Evolutionary conservation across 2,329 filamentous ascomycete genomes (phyloP).

Genomic region (Sporothrix phasma): DNA sequence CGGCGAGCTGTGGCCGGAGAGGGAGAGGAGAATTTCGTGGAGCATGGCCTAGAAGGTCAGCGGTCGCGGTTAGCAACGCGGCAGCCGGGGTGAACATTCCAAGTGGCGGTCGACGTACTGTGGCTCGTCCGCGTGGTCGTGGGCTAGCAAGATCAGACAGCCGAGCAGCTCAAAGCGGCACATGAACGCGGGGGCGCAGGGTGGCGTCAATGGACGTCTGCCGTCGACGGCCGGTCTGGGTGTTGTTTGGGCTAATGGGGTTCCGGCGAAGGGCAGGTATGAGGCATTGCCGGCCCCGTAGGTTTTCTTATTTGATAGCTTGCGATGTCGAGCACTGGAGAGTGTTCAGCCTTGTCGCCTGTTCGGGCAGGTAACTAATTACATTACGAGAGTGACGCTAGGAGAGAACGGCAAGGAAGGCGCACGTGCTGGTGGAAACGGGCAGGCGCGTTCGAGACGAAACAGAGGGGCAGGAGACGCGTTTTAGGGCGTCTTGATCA

Average conservation of each 20-base stretch:
- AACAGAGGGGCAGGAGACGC: neutral
- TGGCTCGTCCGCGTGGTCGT: conserved; percentile 13
- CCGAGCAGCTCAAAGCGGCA: conserved; percentile 19
- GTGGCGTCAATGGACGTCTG: neutral
- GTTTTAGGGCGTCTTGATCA: neutral
- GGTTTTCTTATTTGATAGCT: neutral
- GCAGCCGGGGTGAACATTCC: neutral
- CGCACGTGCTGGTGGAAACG: too few species aligned
- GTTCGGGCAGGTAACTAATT: neutral
- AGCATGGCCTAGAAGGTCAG: conserved; percentile 53
- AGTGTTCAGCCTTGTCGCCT: neutral
- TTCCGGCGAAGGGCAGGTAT: neutral
- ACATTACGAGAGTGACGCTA: too few species aligned
- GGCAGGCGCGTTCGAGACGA: neutral
- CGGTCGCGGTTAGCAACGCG: neutral
- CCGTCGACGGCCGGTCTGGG: neutral
- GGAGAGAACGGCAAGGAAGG: neutral
- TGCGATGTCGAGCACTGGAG: neutral
- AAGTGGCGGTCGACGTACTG: neutral
- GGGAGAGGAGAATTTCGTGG: conserved; percentile 93
- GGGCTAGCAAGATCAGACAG: conserved; percentile 18
- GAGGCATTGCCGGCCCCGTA: neutral
- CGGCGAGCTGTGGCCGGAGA: conserved; percentile 87
- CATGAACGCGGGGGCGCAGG: conserved; percentile 10
- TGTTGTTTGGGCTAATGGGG: neutral